Percentiles rank a stretch among this genome's conserved stretches.
These are phyloP conservation scores for Gossypium laxum DNA, from an alignment of 441 rosid genomes.

Conservation along the genomic window DNA sequence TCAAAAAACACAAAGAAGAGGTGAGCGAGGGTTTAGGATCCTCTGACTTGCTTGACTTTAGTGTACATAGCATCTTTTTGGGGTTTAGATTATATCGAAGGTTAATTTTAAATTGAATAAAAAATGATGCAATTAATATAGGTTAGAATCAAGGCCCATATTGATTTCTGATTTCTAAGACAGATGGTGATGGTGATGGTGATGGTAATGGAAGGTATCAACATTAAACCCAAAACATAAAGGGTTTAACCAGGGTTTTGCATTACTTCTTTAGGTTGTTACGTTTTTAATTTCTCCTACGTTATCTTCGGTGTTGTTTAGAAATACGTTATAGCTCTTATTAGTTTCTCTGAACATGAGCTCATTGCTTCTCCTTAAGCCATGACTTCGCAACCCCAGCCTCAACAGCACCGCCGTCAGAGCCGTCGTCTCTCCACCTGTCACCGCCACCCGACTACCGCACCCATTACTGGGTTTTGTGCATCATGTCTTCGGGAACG, in stretches of 20 bases:
- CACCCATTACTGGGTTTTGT: constrained; percentile 28
- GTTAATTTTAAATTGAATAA: too few relatives aligned
- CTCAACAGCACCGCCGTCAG: neutral
- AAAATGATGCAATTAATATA: neutral
- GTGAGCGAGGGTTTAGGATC: neutral
- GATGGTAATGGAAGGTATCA: too few relatives aligned
- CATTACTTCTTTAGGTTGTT: neutral
- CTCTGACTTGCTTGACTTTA: neutral
- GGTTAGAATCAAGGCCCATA: neutral
- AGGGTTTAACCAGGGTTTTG: constrained; percentile 22
- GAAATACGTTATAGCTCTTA: neutral
- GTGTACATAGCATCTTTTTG: neutral
- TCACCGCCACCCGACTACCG: constrained; percentile 27
- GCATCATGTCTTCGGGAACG: constrained; percentile 37
- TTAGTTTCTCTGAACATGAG: constrained; percentile 17
- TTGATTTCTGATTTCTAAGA: neutral
- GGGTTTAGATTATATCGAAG: too few relatives aligned
- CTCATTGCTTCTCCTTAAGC: constrained; percentile 14
- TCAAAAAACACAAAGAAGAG: too few relatives aligned
- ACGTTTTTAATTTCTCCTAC: neutral
- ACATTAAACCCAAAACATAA: neutral
- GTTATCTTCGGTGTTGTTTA: neutral
- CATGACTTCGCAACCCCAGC: constrained; percentile 18
- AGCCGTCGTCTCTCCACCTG: constrained; percentile 21
- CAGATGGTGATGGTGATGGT: neutral